phyloP scores from a whole-genome alignment of 106 monocot species.

The Gastrodia elata region DNA sequence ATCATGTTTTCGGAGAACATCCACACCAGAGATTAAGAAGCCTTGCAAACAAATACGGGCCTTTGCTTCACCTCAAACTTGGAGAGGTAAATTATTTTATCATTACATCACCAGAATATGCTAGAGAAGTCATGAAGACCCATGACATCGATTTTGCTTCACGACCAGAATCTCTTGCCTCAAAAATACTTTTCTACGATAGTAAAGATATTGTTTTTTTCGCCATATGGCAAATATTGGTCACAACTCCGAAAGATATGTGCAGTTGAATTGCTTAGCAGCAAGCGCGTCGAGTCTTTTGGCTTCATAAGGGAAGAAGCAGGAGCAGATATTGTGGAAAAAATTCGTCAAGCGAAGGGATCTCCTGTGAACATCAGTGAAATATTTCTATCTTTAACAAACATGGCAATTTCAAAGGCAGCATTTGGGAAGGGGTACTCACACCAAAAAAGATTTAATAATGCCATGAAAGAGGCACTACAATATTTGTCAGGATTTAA shows the following conservation, averaged over 20 bases:
- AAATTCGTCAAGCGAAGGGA: not conserved
- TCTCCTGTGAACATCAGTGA: not conserved
- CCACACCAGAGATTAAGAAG: no score
- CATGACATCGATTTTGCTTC: no score
- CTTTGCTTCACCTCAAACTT: no score
- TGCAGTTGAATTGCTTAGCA: not conserved
- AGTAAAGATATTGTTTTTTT: not conserved
- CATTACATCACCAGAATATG: no score
- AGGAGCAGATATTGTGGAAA: not conserved
- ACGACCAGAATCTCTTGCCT: no score
- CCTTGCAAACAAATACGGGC: no score
- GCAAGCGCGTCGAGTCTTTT: not conserved
- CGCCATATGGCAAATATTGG: constrained; percentile 8
- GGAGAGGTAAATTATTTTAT: no score
- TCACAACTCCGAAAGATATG: not conserved
- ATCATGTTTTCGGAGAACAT: no score
- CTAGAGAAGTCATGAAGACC: no score
- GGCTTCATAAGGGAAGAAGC: not conserved
- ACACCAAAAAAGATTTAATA: not conserved
- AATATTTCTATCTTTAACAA: not conserved
- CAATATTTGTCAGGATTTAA: no score
- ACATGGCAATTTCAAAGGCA: not conserved
- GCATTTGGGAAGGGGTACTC: constrained; percentile 4
- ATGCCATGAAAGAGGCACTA: not conserved
- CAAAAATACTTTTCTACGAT: no score